Conservation (phyloP, 805 yeast species). For the Yarrowia osloensis region DNA sequence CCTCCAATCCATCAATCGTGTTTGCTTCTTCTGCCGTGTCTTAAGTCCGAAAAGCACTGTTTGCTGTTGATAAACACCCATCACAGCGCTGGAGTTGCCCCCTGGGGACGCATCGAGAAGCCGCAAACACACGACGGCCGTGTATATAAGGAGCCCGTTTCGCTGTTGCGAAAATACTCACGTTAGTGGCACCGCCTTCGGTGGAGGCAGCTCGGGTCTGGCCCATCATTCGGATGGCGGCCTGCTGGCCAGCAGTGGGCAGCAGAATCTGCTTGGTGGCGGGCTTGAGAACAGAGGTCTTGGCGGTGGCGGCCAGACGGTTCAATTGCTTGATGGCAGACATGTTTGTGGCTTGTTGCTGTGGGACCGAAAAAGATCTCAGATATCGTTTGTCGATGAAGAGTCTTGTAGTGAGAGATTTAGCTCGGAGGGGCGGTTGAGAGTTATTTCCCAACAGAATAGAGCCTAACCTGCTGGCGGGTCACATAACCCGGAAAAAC, state of each 20-base stretch:
- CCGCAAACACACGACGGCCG: background rate
- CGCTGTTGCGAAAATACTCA: conserved; percentile 32
- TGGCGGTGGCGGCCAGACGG: conserved; percentile 32
- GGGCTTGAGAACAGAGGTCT: conserved; percentile 32
- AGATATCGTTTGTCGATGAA: conserved; percentile 20
- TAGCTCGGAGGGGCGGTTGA: conserved; percentile 31
- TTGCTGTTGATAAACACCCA: background rate
- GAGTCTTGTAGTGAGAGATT: conserved; percentile 29
- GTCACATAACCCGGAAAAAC: conserved; percentile 30
- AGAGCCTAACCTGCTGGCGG: conserved; percentile 29
- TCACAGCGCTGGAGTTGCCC: background rate
- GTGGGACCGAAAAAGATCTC: conserved; percentile 19
- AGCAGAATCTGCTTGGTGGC: conserved; percentile 31
- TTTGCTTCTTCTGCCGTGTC: background rate
- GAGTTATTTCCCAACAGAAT: conserved; percentile 31
- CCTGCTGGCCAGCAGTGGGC: conserved; percentile 38
- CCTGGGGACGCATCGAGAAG: background rate
- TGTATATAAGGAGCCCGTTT: background rate
- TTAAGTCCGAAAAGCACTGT: background rate
- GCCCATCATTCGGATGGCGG: conserved; percentile 41
- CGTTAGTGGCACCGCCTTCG: conserved; percentile 41
- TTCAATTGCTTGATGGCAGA: conserved; percentile 33
- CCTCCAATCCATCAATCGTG: too few species aligned
- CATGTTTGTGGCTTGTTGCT: conserved; percentile 14
- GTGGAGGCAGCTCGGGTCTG: conserved; percentile 38